Evolutionary conservation across 768 basidiomycete species (phyloP).

Genomic region (Podaxis sp.): DNA sequence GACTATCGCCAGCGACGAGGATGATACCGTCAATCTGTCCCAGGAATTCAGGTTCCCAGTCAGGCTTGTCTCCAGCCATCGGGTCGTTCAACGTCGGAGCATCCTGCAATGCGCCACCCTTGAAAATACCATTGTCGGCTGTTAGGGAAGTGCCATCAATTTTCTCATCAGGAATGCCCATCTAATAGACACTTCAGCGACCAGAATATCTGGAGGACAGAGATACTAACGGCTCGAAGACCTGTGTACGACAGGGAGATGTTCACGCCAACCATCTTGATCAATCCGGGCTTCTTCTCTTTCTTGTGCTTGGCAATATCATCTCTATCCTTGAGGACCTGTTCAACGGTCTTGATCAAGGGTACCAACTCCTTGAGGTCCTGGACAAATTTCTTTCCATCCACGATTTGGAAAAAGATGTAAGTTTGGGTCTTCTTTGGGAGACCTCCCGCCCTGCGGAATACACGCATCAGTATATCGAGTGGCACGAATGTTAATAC

Average conservation of each 20-base stretch:
- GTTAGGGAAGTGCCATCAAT: constrained; percentile 37
- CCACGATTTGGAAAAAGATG: constrained; percentile 50
- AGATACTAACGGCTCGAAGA: constrained; percentile 32
- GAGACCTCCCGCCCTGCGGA: constrained; percentile 43
- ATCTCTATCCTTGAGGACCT: constrained; percentile 40
- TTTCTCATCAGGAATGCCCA: constrained; percentile 30
- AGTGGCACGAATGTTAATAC: no score
- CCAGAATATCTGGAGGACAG: background rate
- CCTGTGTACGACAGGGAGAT: constrained; percentile 53
- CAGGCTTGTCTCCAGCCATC: constrained; percentile 28
- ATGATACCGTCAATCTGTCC: constrained; percentile 48
- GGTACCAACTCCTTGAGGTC: constrained; percentile 41
- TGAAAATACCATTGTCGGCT: constrained; percentile 28
- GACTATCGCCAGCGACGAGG: constrained; percentile 46
- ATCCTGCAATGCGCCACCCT: constrained; percentile 38
- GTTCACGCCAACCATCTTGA: constrained; percentile 46
- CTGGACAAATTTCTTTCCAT: constrained; percentile 41
- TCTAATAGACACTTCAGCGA: background rate
- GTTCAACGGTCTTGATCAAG: constrained; percentile 43
- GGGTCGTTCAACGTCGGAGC: constrained; percentile 39
- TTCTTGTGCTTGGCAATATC: constrained; percentile 38
- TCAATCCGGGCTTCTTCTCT: constrained; percentile 27
- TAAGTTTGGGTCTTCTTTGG: constrained; percentile 53
- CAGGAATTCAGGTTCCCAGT: constrained; percentile 50
- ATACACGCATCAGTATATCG: background rate